Percentiles rank a stretch among this genome's conserved stretches.
These are phyloP conservation scores for Phytophthora brassicae DNA, from an alignment of 352 stramenopile genomes.

Conservation along the genomic window DNA sequence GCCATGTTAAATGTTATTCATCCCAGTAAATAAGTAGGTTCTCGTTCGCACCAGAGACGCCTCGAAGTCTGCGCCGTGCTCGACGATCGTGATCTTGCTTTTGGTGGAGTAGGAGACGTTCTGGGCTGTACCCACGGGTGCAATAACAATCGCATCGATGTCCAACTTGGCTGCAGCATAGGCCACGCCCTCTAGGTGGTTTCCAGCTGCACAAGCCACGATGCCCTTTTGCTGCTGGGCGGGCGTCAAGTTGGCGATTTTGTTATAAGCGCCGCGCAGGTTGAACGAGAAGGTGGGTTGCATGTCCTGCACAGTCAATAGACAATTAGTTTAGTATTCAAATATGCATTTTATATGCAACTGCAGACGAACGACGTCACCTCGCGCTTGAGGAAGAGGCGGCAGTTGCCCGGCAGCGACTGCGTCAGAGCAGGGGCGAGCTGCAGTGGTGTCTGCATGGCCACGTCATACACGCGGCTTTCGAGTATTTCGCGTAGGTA, in stretches of 20 bases:
- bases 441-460: constrained; percentile 71
- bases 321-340: not conserved
- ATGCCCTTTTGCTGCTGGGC: constrained; percentile 81
- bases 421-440: constrained; percentile 58
- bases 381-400: constrained; percentile 93
- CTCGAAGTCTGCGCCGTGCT: constrained; percentile 97
- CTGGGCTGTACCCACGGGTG: constrained; percentile 92
- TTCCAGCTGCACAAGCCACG: constrained; percentile 87
- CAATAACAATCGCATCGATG: constrained; percentile 95
- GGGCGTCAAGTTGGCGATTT: constrained; percentile 93
- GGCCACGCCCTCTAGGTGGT: constrained; percentile 97
- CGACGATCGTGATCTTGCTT: constrained; percentile 90
- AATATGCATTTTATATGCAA: not conserved
- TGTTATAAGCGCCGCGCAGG: constrained; percentile 98
- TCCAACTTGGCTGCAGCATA: constrained; percentile 93
- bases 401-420: constrained; percentile 58
- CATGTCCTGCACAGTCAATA: constrained; percentile 73
- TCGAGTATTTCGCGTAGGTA: constrained; percentile 81
- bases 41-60: constrained; percentile 71
- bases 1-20: too few relatives aligned
- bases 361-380: constrained; percentile 20
- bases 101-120: constrained; percentile 80
- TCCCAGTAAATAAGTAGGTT: too few relatives aligned
- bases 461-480: constrained; percentile 85
- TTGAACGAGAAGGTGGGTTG: constrained; percentile 99